These are phyloP conservation scores for Akanthomyces muscarius DNA, from an alignment of 2,329 filamentous ascomycete species.

Conservation along the genomic window DNA sequence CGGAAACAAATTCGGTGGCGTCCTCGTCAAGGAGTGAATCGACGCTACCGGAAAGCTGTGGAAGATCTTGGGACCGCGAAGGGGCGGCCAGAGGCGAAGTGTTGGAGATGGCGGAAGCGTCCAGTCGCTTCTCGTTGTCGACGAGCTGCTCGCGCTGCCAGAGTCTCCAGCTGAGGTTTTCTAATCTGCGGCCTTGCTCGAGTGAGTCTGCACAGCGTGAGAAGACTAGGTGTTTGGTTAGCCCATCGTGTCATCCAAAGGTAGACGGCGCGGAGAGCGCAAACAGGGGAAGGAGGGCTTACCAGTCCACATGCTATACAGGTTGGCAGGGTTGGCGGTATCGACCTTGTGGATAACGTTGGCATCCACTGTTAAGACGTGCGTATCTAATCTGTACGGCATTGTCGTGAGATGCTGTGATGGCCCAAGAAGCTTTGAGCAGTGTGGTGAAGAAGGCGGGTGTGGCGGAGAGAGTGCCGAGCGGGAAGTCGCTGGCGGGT, in stretches of 20 bases:
- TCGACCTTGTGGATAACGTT: constrained; percentile 93
- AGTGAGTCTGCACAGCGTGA: constrained; percentile 91
- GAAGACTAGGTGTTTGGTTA: constrained; percentile 63
- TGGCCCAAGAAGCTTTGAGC: constrained; percentile 37
- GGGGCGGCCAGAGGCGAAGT: constrained; percentile 44
- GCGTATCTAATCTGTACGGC: constrained; percentile 78
- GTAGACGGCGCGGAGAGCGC: background rate
- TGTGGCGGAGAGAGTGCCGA: constrained; percentile 17
- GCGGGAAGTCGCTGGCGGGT: constrained; percentile 13
- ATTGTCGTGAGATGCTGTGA: constrained; percentile 47
- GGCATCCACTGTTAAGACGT: constrained; percentile 87
- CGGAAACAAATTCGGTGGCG: constrained; percentile 52
- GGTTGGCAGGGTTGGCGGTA: constrained; percentile 84
- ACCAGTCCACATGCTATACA: constrained; percentile 98
- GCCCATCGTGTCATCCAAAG: constrained; percentile 19
- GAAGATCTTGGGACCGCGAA: constrained; percentile 50
- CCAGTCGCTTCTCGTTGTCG: constrained; percentile 67
- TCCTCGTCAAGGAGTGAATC: constrained; percentile 71
- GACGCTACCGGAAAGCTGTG: constrained; percentile 72
- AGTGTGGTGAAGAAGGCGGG: constrained; percentile 22
- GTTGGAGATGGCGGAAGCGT: constrained; percentile 40
- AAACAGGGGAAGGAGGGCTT: constrained; percentile 34
- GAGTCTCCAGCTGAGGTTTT: constrained; percentile 93
- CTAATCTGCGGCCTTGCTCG: constrained; percentile 84
- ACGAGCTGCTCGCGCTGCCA: constrained; percentile 82